phyloP scores from a whole-genome alignment of 2,329 filamentous ascomycete genomes.

The Xylaria sp. region DNA sequence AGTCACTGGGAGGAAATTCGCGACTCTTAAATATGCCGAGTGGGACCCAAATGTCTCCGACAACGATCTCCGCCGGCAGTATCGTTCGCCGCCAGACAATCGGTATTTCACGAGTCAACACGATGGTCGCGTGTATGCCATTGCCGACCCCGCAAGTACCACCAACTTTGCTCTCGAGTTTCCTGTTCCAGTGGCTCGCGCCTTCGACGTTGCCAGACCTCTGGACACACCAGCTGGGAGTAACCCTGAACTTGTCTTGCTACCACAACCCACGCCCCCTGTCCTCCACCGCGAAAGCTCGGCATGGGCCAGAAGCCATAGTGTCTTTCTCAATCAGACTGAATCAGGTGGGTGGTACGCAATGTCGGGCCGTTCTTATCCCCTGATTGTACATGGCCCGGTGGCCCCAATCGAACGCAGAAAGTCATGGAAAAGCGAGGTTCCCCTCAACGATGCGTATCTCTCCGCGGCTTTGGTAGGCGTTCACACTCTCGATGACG shows the following conservation, averaged over 20 bases:
- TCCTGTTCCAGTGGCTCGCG: slow-evolving; percentile 78
- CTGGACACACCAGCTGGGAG: slow-evolving; percentile 65
- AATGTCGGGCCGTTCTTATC: slow-evolving; percentile 84
- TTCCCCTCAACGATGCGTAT: slow-evolving; percentile 49
- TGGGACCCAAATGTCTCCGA: slow-evolving; percentile 95
- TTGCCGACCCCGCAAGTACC: slow-evolving; percentile 68
- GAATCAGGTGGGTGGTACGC: slow-evolving; percentile 91
- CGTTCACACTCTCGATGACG: slow-evolving; percentile 68
- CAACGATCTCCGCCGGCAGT: slow-evolving; percentile 83
- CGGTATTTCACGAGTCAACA: slow-evolving; percentile 88
- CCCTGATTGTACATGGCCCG: slow-evolving; percentile 76
- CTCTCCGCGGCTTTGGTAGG: slow-evolving; percentile 70
- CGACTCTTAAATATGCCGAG: slow-evolving; percentile 89
- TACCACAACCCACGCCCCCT: slow-evolving; percentile 82
- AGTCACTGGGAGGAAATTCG: slow-evolving; percentile 75
- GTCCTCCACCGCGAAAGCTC: slow-evolving; percentile 56
- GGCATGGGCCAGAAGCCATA: slow-evolving; percentile 61
- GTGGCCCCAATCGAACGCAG: slow-evolving; percentile 51
- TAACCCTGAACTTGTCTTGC: slow-evolving; percentile 78
- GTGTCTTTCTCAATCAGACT: slow-evolving; percentile 87
- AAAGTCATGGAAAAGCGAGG: slow-evolving; percentile 55
- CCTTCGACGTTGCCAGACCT: slow-evolving; percentile 86
- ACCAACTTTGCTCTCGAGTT: slow-evolving; percentile 73
- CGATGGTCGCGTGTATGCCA: slow-evolving; percentile 82
- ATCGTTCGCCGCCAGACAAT: slow-evolving; percentile 79